Evolutionary conservation across 441 rosid genomes (phyloP).

Genomic region (Manihot esculenta): DNA sequence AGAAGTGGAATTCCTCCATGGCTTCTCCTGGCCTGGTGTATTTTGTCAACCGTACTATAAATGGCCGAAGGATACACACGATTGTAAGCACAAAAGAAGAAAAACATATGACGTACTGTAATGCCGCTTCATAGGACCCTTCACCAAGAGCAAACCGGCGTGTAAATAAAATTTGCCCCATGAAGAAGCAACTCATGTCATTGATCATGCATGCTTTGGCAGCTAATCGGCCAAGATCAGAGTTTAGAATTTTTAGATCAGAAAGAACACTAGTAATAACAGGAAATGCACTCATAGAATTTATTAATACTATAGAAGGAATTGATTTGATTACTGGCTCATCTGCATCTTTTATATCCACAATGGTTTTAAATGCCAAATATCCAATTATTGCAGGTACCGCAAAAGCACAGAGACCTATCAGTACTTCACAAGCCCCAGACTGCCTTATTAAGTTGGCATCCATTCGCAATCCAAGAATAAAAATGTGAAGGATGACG

Average conservation of each 20-base stretch:
- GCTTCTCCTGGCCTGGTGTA: slow-evolving; percentile 4
- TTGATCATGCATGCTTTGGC: slow-evolving; percentile 30
- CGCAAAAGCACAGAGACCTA: slow-evolving; percentile 22
- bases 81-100: neutral
- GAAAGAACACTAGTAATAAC: slow-evolving; percentile 35
- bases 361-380: slow-evolving; percentile 2
- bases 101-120: neutral
- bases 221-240: slow-evolving; percentile 46
- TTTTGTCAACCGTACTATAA: slow-evolving; percentile 20
- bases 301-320: too few relatives aligned
- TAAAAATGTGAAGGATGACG: slow-evolving; percentile 30
- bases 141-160: neutral
- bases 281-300: slow-evolving; percentile 24
- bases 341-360: slow-evolving; percentile 10
- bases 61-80: slow-evolving; percentile 12
- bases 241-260: slow-evolving; percentile 43
- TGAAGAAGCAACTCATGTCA: slow-evolving; percentile 22
- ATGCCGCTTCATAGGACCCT: neutral
- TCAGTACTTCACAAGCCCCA: slow-evolving; percentile 23
- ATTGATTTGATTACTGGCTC: neutral
- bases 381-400: slow-evolving; percentile 16
- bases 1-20: slow-evolving; percentile 19
- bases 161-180: neutral
- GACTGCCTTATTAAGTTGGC: slow-evolving; percentile 23
- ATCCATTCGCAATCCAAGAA: slow-evolving; percentile 28